These are phyloP conservation scores for Picea sitchensis DNA, from an alignment of 75 land plant species.

Conservation along the genomic window DNA sequence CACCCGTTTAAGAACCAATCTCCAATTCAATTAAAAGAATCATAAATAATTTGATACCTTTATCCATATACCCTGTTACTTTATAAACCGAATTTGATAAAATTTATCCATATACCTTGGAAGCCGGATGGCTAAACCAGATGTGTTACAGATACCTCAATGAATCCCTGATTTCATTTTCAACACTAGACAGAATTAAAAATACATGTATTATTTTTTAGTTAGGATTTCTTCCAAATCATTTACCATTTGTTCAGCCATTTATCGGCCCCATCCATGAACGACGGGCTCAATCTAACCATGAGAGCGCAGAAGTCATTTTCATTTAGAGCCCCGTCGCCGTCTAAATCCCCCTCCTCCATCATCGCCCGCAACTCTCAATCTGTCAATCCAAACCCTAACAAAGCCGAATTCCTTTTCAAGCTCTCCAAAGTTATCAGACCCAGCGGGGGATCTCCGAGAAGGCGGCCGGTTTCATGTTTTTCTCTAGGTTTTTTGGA, in stretches of 20 bases:
- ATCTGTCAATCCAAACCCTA: constrained; percentile 55
- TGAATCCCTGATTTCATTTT: too few relatives aligned
- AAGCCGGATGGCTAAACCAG: too few relatives aligned
- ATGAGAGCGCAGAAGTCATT: constrained; percentile 51
- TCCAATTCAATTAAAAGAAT: too few relatives aligned
- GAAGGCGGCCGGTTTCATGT: constrained; percentile 5
- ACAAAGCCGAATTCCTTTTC: constrained; percentile 38
- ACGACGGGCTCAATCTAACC: constrained; percentile 29
- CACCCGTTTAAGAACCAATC: too few relatives aligned
- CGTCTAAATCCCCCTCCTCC: constrained; percentile 51
- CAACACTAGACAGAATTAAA: too few relatives aligned
- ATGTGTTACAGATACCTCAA: too few relatives aligned
- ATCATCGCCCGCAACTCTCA: constrained; percentile 56
- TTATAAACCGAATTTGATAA: too few relatives aligned
- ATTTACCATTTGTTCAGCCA: constrained; percentile 11
- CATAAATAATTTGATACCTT: too few relatives aligned
- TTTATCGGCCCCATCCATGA: constrained; percentile 19
- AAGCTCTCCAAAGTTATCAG: constrained; percentile 70
- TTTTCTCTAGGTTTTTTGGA: too few relatives aligned
- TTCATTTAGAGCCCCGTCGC: constrained; percentile 55
- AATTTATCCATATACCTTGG: too few relatives aligned
- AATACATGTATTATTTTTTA: too few relatives aligned
- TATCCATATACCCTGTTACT: too few relatives aligned
- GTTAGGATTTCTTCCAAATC: neutral
- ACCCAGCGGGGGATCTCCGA: constrained; percentile 37